Evolutionary conservation across 2,329 filamentous ascomycete genomes (phyloP), one percentile per base, ranked within the genome.

Genomic region (Colletotrichum lindemuthianum): DNA sequence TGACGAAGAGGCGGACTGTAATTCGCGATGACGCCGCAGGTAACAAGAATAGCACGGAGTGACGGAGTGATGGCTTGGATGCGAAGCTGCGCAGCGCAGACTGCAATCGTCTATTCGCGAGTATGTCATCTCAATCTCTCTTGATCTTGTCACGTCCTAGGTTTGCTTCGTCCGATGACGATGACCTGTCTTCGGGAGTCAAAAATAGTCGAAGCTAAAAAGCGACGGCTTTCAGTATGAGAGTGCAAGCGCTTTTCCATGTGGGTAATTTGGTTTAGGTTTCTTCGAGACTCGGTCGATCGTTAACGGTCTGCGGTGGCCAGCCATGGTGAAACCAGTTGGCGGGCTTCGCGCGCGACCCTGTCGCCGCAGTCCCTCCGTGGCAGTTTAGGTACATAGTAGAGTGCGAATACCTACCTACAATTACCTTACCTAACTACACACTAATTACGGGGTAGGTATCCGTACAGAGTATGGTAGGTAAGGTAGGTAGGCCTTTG

Each of bases 311-410:
- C 39, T 65, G 45, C 58, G 61, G 47, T 56, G 47, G 61, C 51
- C 55, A 65, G 39, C 8, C 39, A 65, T 65, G 61, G 61, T 65
- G 61, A 65, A 65, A 65, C 61, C 45, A 47, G 41, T 49, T 51
- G 51, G n/a, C n/a, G n/a, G n/a, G 61, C 60, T 61, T 49, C 32
- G 45, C 12, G 44, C 39, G 60, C 40, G 59, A 64, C 40, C 15
- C 43, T 50, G 53, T 43, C 44, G 45, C 51, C 59, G 59, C 37
- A 57, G 45, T 58, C 44, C 53, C 56, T 43, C 60, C 49, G 50
- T 51, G 6, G 24, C 24, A 24, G 24, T 24, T n/a, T n/a, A n/a
- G n/a, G n/a, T n/a, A n/a, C n/a, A n/a, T n/a, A n/a, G 24, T 24
- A 24, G 24, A 24, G 24, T 24, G 24, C 24, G 24, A 24, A 24